phyloP scores from a whole-genome alignment of 1,284 basidiomycete species.

The Marasmius tenuissimus region DNA sequence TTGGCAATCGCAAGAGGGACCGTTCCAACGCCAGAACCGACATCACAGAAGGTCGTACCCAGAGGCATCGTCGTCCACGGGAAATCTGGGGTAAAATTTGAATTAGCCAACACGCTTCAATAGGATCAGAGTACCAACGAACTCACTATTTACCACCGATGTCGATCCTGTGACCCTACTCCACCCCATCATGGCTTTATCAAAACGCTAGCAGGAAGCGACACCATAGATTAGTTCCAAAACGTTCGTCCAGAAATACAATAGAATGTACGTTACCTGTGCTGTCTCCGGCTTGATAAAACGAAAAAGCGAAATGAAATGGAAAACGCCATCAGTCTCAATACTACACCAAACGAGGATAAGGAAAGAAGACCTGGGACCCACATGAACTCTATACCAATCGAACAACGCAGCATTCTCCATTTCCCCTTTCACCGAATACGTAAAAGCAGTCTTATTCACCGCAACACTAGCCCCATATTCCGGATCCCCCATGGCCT shows the following conservation, averaged over 20 bases:
- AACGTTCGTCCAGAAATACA: not conserved
- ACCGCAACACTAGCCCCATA: conserved; percentile 1
- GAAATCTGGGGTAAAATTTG: not conserved
- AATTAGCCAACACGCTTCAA: not conserved
- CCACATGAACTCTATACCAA: conserved; percentile 4
- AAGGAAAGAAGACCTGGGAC: not conserved
- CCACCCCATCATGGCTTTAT: conserved; percentile 12
- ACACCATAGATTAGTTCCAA: not conserved
- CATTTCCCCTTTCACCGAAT: not conserved
- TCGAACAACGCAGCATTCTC: conserved; percentile 4
- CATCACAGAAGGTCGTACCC: conserved; percentile 9
- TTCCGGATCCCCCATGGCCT: conserved; percentile 1
- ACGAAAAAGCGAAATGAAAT: not conserved
- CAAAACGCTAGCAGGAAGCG: conserved; percentile 1
- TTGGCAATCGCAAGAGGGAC: not conserved
- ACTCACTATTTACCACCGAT: conserved; percentile 7
- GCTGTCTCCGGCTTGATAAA: not conserved
- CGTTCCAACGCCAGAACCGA: conserved; percentile 7
- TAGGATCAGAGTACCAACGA: not conserved
- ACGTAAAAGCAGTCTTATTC: conserved; percentile 2
- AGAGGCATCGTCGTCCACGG: not conserved
- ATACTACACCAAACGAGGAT: not conserved
- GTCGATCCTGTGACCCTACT: conserved; percentile 3
- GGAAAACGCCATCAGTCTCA: not conserved
- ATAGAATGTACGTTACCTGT: not conserved